phyloP scores from a whole-genome alignment of 305 asterid genomes.

The Salvia sclarea region DNA sequence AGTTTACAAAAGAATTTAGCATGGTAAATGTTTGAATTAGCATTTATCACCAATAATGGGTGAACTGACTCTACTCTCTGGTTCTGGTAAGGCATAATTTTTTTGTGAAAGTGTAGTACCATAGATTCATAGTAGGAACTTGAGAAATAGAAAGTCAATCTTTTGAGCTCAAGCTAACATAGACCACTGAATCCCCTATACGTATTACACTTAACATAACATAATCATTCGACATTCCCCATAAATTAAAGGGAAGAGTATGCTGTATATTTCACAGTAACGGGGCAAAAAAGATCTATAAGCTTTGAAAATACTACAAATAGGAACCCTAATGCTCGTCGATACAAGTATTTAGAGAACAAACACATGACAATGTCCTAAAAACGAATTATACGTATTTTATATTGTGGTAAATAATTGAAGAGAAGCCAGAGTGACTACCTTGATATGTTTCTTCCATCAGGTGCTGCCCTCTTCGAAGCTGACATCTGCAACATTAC shows the following conservation, averaged over 20 bases:
- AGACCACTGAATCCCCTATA: constrained; percentile 4
- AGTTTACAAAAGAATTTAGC: constrained; percentile 20
- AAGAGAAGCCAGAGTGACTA: constrained; percentile 29
- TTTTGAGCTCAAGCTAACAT: background rate
- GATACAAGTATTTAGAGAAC: constrained; percentile 22
- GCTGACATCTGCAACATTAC: constrained; percentile 37
- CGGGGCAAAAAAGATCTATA: background rate
- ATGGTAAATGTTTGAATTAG: constrained; percentile 17
- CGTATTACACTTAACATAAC: no score
- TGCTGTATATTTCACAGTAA: constrained; percentile 11
- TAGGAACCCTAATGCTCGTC: background rate
- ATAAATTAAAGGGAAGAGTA: background rate
- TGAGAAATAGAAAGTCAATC: constrained; percentile 9
- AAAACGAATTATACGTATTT: background rate
- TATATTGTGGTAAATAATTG: background rate
- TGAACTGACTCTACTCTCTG: constrained; percentile 12
- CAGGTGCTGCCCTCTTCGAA: constrained; percentile 37
- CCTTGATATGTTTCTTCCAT: constrained; percentile 36
- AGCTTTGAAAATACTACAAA: constrained; percentile 23
- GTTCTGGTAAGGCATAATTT: constrained; percentile 19
- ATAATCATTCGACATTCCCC: no score
- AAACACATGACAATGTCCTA: constrained; percentile 11
- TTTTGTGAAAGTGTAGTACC: constrained; percentile 18
- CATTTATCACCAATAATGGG: constrained; percentile 25
- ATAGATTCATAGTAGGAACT: constrained; percentile 19